Base-by-base conservation (phyloP, 495 filamentous ascomycete species). In the Aspergillus asperescens region DNA sequence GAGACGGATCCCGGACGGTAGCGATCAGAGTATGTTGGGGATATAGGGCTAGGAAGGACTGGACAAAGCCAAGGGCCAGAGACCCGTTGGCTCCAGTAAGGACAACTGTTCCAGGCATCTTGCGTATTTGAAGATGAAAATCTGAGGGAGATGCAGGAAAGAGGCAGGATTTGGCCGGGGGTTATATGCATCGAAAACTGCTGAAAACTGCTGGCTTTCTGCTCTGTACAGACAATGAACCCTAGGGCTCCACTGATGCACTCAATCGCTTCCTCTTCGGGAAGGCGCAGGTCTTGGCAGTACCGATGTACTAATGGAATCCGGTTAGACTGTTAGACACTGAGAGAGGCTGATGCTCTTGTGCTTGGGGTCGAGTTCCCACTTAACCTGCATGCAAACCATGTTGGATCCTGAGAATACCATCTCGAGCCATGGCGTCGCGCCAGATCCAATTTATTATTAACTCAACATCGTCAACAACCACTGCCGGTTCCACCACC, bases 31-130 rank as follows among this genome's bases (percentile, higher is more conserved):
- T 71, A 46, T 66, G 61, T 7, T 62, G 44, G 6, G 74, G 68
- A 27, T 72, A 74, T 0, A 58, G 52, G 1, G 54, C 48, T 6
- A 78, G 62, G 28, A 79, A 64, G 25, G 69, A 55, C 8, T 66
- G 38, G 7, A 74, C 67, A 5, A 74, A 68, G 12, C 63, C 71
- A 22, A 76, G 66, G 4, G 67, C 77, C 24, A 77, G 60, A 18
- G 74, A 74, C 56, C 74, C 66, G 52, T 77, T 78, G 24, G 75
- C 75, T 22, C 74, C 75, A 7, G 75, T 80, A 41, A 78, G 58
- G 31, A 79, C 50, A 39, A 77, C 61, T 15, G 73, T 73, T 25
- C 71, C 73, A n/a, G 35, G 13, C 61, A 66, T 68, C 3, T 10
- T 40, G 38, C n/a, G n/a, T n/a, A n/a, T n/a, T n/a, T n/a, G n/a